These are phyloP conservation scores for Musa acuminata DNA, from an alignment of 176 grass and related monocot genomes.

Conservation along the genomic window DNA sequence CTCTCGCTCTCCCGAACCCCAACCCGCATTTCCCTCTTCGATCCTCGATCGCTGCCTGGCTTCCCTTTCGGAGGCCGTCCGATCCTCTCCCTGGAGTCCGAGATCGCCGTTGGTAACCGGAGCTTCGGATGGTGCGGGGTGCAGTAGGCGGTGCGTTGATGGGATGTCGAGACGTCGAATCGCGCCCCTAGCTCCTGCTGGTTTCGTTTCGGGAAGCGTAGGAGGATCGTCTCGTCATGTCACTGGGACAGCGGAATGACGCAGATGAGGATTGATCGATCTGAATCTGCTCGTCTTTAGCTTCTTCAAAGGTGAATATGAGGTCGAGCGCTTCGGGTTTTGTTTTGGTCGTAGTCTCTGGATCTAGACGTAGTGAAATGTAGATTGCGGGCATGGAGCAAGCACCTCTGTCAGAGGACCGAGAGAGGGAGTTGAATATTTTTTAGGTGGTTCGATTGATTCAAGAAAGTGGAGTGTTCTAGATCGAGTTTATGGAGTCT, in stretches of 20 bases:
- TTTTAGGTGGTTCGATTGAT: background rate
- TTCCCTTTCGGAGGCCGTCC: background rate
- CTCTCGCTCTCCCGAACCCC: background rate
- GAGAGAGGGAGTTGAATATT: background rate
- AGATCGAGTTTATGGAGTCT: conserved; percentile 63
- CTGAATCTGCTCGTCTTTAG: no score
- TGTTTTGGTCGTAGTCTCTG: background rate
- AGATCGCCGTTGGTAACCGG: background rate
- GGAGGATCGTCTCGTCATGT: background rate
- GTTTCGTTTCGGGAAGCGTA: background rate
- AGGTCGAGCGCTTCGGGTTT: background rate
- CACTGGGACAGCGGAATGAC: background rate
- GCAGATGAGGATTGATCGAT: background rate
- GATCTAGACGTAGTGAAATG: background rate
- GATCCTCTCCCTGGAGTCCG: background rate
- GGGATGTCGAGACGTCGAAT: background rate
- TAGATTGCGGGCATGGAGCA: background rate
- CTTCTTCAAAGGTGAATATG: no score
- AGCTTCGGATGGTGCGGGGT: background rate
- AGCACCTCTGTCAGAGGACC: background rate
- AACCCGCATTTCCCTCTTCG: background rate
- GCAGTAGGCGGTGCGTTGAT: background rate
- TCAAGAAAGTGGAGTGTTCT: background rate
- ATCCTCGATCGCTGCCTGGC: background rate
- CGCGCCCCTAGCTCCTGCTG: background rate